These are phyloP conservation scores for Botrytis byssoidea DNA, from an alignment of 2,329 filamentous ascomycete species.

Conservation along the genomic window DNA sequence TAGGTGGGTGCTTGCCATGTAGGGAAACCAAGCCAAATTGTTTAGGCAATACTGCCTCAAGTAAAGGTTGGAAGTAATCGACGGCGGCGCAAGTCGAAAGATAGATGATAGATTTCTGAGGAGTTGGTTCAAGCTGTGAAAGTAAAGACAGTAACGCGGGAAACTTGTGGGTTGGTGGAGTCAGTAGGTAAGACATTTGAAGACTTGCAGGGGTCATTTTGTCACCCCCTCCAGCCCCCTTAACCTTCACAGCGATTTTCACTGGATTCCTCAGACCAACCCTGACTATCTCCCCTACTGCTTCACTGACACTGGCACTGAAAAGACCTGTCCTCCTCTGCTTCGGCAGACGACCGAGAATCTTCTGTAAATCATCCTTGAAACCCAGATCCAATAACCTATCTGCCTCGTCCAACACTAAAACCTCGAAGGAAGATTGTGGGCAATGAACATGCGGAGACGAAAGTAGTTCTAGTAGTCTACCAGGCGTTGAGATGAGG, in stretches of 20 bases:
- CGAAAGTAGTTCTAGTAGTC: constrained; percentile 81
- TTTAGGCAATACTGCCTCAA: constrained; percentile 69
- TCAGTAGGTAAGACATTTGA: constrained; percentile 82
- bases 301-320: constrained; percentile 93
- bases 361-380: constrained; percentile 83
- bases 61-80: constrained; percentile 84
- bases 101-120: constrained; percentile 86
- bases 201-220: constrained; percentile 87
- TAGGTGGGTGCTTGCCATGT: constrained; percentile 88
- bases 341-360: constrained; percentile 81
- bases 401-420: constrained; percentile 94
- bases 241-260: constrained; percentile 91
- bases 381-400: constrained; percentile 90
- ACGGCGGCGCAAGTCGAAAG: constrained; percentile 92
- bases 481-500: constrained; percentile 85
- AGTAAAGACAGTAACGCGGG: constrained; percentile 72
- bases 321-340: constrained; percentile 92
- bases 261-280: constrained; percentile 92
- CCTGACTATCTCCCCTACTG: constrained; percentile 86
- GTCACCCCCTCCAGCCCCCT: constrained; percentile 73
- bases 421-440: constrained; percentile 83
- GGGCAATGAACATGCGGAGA: constrained; percentile 86
- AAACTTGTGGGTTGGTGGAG: constrained; percentile 76
- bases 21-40: constrained; percentile 73
- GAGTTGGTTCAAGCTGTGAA: constrained; percentile 64